A percentile compares a stretch with the other conserved stretches of the same genome.
phyloP scores from a whole-genome alignment of 176 grass and related monocot species.

The Lolium multiflorum region DNA sequence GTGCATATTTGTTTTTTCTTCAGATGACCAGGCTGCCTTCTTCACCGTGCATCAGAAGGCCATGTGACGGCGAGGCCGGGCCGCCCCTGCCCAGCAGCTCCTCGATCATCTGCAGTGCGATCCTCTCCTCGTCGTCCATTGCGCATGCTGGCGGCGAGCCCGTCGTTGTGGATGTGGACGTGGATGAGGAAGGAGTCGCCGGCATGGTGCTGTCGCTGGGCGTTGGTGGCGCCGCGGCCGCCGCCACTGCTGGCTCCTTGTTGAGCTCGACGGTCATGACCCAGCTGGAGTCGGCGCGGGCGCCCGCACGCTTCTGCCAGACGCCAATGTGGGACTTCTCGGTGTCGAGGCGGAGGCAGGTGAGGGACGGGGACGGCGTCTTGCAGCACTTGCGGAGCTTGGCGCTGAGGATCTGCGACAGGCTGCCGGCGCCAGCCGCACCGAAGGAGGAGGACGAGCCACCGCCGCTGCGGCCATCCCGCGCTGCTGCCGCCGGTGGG shows the following conservation, averaged over 20 bases:
- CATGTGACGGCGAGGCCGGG: conserved; percentile 61
- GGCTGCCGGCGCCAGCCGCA: conserved; percentile 9
- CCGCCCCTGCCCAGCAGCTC: conserved; percentile 80
- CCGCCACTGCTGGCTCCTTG: conserved; percentile 13
- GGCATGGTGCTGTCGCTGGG: conserved; percentile 6
- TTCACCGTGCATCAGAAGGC: conserved; percentile 36
- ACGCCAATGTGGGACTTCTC: conserved; percentile 99
- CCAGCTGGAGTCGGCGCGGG: conserved; percentile 93
- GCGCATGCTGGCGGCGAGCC: not conserved
- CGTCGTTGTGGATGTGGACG: conserved; percentile 9
- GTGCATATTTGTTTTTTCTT: conserved; percentile 37
- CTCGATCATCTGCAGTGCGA: conserved; percentile 99
- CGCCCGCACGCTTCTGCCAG: conserved; percentile 97
- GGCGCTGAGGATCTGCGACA: conserved; percentile 96
- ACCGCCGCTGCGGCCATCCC: not conserved
- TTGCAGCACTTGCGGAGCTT: conserved; percentile 97
- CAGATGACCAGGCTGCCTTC: conserved; percentile 63
- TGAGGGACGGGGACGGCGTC: conserved; percentile 90
- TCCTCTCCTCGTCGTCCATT: conserved; percentile 86
- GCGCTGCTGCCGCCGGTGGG: not conserved
- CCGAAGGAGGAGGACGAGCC: conserved; percentile 30
- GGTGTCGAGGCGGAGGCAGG: conserved; percentile 95
- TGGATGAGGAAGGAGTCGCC: not conserved
- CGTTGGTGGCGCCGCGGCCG: not conserved
- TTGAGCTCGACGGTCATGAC: conserved; percentile 97